Evolutionary conservation across 768 basidiomycete species (phyloP).

Genomic region (Phaffia tasmanica): DNA sequence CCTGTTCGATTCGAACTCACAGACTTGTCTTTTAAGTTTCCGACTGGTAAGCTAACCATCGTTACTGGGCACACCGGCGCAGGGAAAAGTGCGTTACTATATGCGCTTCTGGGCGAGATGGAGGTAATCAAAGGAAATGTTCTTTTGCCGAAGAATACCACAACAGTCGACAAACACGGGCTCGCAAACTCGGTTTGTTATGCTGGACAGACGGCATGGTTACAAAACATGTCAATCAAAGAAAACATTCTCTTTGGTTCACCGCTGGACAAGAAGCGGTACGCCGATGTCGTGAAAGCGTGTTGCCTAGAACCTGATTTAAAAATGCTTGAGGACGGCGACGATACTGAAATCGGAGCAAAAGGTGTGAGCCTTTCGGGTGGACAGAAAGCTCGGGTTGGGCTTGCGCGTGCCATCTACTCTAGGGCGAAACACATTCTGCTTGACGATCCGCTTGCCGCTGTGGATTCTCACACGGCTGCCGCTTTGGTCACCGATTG

Average conservation of each 20-base stretch:
- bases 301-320: conserved; percentile 21
- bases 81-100: conserved; percentile 57
- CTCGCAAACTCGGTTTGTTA: conserved; percentile 50
- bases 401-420: conserved; percentile 8
- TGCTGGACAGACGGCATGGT: conserved; percentile 52
- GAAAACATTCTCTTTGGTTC: conserved; percentile 22
- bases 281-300: conserved; percentile 10
- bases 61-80: conserved; percentile 65
- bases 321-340: conserved; percentile 23
- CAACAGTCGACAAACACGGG: conserved; percentile 39
- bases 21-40: conserved; percentile 60
- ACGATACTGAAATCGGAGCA: conserved; percentile 28
- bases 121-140: conserved; percentile 48
- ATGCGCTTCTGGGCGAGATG: conserved; percentile 59
- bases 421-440: conserved; percentile 43
- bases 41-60: conserved; percentile 57
- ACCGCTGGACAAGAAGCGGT: conserved; percentile 15
- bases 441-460: conserved; percentile 72
- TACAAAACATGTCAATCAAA: conserved; percentile 38
- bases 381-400: not conserved
- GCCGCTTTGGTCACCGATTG: conserved; percentile 27
- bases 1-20: conserved; percentile 52
- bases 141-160: conserved; percentile 56
- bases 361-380: conserved; percentile 15
- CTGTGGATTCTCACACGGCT: conserved; percentile 42